Percentiles rank a stretch among this genome's conserved stretches.
Conservation (phyloP, 495 filamentous ascomycete genomes). For the Patellaria atrata region DNA sequence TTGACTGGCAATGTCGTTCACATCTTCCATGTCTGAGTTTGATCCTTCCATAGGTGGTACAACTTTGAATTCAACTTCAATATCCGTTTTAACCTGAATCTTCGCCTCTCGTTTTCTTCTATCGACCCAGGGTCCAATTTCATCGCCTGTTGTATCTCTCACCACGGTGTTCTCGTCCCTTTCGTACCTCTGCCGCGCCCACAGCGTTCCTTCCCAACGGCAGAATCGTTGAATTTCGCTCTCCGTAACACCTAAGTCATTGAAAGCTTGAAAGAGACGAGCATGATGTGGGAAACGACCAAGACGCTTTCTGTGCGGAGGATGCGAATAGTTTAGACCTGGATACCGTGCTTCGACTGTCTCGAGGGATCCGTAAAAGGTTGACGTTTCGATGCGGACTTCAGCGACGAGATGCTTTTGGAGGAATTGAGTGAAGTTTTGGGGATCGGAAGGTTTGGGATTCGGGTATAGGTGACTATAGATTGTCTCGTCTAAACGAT, state of each 20-base stretch:
- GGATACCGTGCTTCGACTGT: constrained; percentile 82
- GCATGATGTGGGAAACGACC: constrained; percentile 70
- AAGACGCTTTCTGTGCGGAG: constrained; percentile 70
- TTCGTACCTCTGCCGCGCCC: constrained; percentile 75
- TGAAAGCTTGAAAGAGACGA: constrained; percentile 68
- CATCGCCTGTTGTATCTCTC: constrained; percentile 62
- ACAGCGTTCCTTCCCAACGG: constrained; percentile 88
- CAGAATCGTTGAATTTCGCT: constrained; percentile 65
- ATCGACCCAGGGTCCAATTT: constrained; percentile 40
- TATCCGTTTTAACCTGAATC: constrained; percentile 21
- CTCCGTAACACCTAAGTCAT: constrained; percentile 58
- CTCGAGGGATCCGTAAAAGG: constrained; percentile 75
- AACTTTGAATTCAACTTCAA: constrained; percentile 17
- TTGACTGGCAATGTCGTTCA: too few species aligned
- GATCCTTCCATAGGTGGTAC: constrained; percentile 6
- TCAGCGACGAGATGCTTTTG: constrained; percentile 66
- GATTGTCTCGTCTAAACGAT: constrained; percentile 39
- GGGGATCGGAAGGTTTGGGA: constrained; percentile 39
- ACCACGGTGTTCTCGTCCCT: constrained; percentile 58
- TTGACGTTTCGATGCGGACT: constrained; percentile 70
- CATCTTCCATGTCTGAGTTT: too few species aligned
- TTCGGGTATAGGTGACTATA: constrained; percentile 44
- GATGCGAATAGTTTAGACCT: constrained; percentile 71
- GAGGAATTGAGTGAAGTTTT: constrained; percentile 44
- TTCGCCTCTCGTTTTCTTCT: constrained; percentile 16